A percentile compares a stretch with the other conserved stretches of the same genome.
Evolutionary conservation across 257 asterid genomes (phyloP).

Genomic region (Euphrasia confusa): DNA sequence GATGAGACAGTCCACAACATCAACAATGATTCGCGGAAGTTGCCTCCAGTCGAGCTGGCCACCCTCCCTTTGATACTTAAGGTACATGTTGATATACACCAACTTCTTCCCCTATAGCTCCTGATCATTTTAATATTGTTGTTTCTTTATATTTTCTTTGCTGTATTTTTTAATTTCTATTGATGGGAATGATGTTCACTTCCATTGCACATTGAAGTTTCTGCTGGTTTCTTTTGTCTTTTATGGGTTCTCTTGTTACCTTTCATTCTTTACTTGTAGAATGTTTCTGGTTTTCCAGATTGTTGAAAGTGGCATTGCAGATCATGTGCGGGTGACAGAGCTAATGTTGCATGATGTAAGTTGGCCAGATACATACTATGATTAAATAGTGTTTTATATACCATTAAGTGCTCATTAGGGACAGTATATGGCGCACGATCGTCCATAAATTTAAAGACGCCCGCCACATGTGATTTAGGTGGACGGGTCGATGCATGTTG

Average conservation of each 20-base stretch:
- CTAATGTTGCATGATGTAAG: constrained; percentile 81
- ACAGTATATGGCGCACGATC: neutral
- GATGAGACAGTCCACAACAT: constrained; percentile 69
- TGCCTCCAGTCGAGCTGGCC: constrained; percentile 89
- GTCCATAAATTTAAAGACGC: too few species aligned
- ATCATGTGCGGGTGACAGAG: constrained; percentile 73
- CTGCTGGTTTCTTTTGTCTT: constrained; percentile 17
- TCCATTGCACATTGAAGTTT: neutral
- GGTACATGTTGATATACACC: constrained; percentile 42
- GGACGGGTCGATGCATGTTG: too few species aligned
- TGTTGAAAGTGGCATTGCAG: constrained; percentile 82
- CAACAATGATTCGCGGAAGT: constrained; percentile 75
- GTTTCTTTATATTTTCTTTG: constrained; percentile 6
- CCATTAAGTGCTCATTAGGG: constrained; percentile 14
- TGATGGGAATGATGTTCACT: constrained; percentile 16
- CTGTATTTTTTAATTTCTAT: neutral
- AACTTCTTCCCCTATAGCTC: constrained; percentile 20
- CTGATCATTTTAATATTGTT: neutral
- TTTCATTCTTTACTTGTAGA: constrained; percentile 13
- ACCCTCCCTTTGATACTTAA: constrained; percentile 80
- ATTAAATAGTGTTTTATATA: constrained; percentile 5
- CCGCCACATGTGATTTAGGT: too few species aligned
- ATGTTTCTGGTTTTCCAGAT: constrained; percentile 46
- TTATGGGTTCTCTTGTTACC: constrained; percentile 8
- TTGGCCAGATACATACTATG: constrained; percentile 19